phyloP scores from a whole-genome alignment of 2,329 filamentous ascomycete species.

The Macrophomina tecta region DNA sequence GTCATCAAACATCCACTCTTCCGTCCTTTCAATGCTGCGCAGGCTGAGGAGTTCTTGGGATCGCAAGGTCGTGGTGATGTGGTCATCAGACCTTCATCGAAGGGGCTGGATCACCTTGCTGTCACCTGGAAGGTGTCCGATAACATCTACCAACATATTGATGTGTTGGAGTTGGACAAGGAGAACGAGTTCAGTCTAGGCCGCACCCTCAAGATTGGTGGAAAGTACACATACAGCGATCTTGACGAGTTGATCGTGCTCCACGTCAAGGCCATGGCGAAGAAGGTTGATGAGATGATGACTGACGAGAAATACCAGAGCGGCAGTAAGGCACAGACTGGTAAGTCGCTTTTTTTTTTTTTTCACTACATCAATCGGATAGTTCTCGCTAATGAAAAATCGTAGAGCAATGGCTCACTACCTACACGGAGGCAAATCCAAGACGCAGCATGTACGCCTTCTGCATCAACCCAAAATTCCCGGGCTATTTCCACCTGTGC shows the following conservation, averaged over 20 bases:
- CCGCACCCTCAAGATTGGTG: constrained; percentile 80
- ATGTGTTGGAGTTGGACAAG: constrained; percentile 95
- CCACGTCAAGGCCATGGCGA: constrained; percentile 96
- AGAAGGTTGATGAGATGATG: constrained; percentile 96
- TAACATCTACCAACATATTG: constrained; percentile 95
- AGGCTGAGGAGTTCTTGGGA: constrained; percentile 92
- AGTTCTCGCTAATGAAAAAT: constrained; percentile 22
- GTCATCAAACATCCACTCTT: constrained; percentile 99
- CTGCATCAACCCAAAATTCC: constrained; percentile 89
- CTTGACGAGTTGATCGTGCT: constrained; percentile 96
- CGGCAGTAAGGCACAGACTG: constrained; percentile 78
- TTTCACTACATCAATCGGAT: too few species aligned
- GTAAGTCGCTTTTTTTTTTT: constrained; percentile 61
- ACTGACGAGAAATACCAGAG: constrained; percentile 92
- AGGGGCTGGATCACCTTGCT: constrained; percentile 92
- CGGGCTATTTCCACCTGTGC: constrained; percentile 93
- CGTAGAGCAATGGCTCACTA: constrained; percentile 91
- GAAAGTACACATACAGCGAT: constrained; percentile 92
- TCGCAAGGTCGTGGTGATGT: constrained; percentile 86
- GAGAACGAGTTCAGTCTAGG: constrained; percentile 96
- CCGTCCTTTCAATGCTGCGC: constrained; percentile 86
- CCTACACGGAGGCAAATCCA: constrained; percentile 95
- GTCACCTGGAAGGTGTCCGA: constrained; percentile 98
- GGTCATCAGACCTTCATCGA: constrained; percentile 93
- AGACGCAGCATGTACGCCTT: constrained; percentile 93